Evolutionary conservation across 108 stramenopile species (phyloP).

Genomic region (Fragilaria crotonensis): DNA sequence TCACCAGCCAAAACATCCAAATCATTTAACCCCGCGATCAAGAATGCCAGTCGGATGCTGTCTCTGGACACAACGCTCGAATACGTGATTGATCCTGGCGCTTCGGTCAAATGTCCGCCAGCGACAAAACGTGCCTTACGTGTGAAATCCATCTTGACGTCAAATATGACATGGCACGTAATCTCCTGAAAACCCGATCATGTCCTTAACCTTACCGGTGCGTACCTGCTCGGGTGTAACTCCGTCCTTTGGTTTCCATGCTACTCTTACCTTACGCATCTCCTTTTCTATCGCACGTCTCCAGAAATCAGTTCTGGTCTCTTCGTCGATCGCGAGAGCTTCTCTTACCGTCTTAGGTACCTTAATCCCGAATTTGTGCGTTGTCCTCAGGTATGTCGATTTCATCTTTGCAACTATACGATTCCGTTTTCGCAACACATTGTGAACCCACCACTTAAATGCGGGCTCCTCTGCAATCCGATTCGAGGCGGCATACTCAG

Average conservation of each 20-base stretch:
- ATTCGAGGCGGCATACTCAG: conserved; percentile 5
- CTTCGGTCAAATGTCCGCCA: conserved; percentile 30
- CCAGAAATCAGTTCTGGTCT: conserved; percentile 22
- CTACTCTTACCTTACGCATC: conserved; percentile 27
- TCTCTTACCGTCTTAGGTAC: conserved; percentile 12
- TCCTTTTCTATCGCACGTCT: conserved; percentile 28
- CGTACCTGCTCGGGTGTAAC: background rate
- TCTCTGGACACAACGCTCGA: conserved; percentile 26
- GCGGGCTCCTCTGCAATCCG: conserved; percentile 14
- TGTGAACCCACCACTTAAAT: conserved; percentile 24
- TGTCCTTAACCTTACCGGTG: conserved; percentile 10
- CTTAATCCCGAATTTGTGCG: conserved; percentile 19
- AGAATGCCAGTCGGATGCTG: conserved; percentile 22
- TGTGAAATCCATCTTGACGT: conserved; percentile 31
- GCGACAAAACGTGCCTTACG: conserved; percentile 41
- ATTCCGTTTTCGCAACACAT: conserved; percentile 2
- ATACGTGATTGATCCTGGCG: conserved; percentile 25
- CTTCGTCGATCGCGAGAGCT: conserved; percentile 12
- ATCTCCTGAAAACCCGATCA: conserved; percentile 13
- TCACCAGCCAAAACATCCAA: conserved; percentile 18
- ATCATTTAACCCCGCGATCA: conserved; percentile 15
- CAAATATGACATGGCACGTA: conserved; percentile 38
- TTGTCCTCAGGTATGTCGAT: conserved; percentile 8
- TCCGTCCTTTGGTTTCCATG: conserved; percentile 18
- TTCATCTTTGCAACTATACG: conserved; percentile 15